Conservation (phyloP, 2,329 filamentous ascomycete genomes). For the Cyanodermella asteris region DNA sequence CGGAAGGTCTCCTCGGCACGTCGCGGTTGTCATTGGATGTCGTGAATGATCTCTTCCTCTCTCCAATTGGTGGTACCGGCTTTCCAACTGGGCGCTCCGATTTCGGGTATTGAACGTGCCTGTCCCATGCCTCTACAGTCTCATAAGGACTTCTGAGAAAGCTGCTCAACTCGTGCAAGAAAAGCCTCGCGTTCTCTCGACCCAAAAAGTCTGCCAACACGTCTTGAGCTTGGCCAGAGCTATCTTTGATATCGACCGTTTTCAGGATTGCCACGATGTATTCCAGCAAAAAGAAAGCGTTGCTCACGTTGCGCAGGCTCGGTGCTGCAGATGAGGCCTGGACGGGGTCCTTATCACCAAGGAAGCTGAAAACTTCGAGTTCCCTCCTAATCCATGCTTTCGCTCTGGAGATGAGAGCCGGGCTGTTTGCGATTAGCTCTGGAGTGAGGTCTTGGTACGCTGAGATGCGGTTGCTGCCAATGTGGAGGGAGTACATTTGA, state of each 20-base stretch:
- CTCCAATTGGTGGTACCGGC: too few species aligned
- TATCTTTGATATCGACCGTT: conserved; percentile 60
- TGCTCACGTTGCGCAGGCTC: conserved; percentile 32
- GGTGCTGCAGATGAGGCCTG: conserved; percentile 7
- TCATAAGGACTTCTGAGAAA: conserved; percentile 66
- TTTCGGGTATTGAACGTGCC: conserved; percentile 60
- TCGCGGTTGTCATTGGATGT: too few species aligned
- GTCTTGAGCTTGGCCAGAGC: conserved; percentile 56
- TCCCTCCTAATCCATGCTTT: conserved; percentile 67
- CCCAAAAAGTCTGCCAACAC: conserved; percentile 62
- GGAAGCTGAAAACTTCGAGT: conserved; percentile 59
- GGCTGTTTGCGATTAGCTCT: conserved; percentile 37
- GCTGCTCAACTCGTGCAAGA: conserved; percentile 64
- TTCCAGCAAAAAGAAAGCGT: conserved; percentile 66
- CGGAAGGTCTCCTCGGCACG: too few species aligned
- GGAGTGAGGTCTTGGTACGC: conserved; percentile 55
- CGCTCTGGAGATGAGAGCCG: conserved; percentile 51
- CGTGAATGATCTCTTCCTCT: too few species aligned
- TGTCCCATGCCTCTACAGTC: conserved; percentile 58
- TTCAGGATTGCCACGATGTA: conserved; percentile 71
- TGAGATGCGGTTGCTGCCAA: conserved; percentile 62
- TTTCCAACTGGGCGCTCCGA: too few species aligned
- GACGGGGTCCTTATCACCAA: conserved; percentile 19
- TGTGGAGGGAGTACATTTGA: conserved; percentile 53
- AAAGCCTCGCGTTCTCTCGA: conserved; percentile 46